phyloP scores from a whole-genome alignment of 306 rosid genomes.

The Pyrus bretschneideri region DNA sequence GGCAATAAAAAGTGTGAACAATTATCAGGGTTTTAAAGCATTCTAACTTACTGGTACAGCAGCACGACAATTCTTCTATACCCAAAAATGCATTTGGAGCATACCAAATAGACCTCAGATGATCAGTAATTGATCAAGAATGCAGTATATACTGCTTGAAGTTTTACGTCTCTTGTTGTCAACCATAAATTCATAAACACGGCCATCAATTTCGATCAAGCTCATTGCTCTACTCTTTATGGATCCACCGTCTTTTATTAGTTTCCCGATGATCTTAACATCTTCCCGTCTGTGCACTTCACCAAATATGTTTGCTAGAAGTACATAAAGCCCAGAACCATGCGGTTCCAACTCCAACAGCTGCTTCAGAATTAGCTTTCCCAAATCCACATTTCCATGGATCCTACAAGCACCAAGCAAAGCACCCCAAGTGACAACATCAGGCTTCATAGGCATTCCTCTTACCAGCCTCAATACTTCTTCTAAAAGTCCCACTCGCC shows the following conservation, averaged over 20 bases:
- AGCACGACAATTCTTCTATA: constrained; percentile 17
- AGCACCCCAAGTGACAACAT: constrained; percentile 68
- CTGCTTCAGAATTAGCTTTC: constrained; percentile 60
- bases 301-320: constrained; percentile 62
- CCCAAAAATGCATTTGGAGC: constrained; percentile 7
- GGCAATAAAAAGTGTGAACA: not conserved
- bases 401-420: constrained; percentile 75
- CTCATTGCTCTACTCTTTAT: constrained; percentile 59
- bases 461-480: constrained; percentile 50
- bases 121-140: constrained; percentile 55
- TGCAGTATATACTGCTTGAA: constrained; percentile 25
- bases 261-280: constrained; percentile 52
- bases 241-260: constrained; percentile 47
- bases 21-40: not conserved
- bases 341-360: constrained; percentile 46
- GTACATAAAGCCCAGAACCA: constrained; percentile 56
- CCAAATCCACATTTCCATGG: constrained; percentile 44
- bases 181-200: constrained; percentile 40
- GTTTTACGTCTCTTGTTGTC: constrained; percentile 43
- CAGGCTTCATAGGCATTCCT: constrained; percentile 63
- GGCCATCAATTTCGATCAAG: constrained; percentile 46
- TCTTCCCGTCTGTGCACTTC: constrained; percentile 71
- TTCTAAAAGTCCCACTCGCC: constrained; percentile 52
- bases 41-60: not conserved
- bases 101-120: constrained; percentile 30